Base-by-base conservation (phyloP, 2,329 filamentous ascomycete species). In the Colletotrichum graminicola region DNA sequence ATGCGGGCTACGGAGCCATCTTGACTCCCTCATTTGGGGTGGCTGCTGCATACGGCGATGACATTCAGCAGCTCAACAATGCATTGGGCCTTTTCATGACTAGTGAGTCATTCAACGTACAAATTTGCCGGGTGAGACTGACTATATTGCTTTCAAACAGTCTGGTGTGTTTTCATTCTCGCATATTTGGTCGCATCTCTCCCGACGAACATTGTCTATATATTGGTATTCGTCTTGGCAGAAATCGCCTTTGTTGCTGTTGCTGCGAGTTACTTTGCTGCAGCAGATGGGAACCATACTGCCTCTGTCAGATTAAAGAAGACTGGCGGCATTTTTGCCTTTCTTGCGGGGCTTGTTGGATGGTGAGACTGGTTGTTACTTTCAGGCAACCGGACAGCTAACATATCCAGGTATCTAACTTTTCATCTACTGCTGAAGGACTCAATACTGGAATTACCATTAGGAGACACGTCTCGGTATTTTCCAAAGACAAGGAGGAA, bases 71-170 rank as follows among this genome's bases (percentile, higher is more conserved):
- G 57, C 74, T 73, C 7, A 77, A 77, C 45, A 78, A 78, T 29
- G 77, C 76, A 10, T 66, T 78, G 3, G 76, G 76, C 1, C 74
- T 78, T 36, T 77, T 75, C 47, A 70, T 77, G 63, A 76, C 76
- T 32, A 62, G 76, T 77, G 59, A 23, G 71, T 66, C 1, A n/a
- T 16, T 8, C 10, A 12, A 23, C 21, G 5, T n/a, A n/a, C 16
- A 5, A 0, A 26, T 2, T 16, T 16, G 14, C 12, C 1, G 1
- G 2, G 4, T 16, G 11, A 45, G 16, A 43, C 61, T 43, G 16
- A 57, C 34, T 3, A 6, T 11, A 12, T 8, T 5, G 21, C n/a
- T 7, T 43, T 36, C n/a, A 7, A 21, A 5, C 26, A 77, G 75
- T 77, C 6, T 77, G 76, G 76, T 71, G 75, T 1, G 61, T 77